Evolutionary conservation across 2,329 filamentous ascomycete species (phyloP), one percentile per base, ranked within the genome.

Genomic region (Botrytis paeoniae): DNA sequence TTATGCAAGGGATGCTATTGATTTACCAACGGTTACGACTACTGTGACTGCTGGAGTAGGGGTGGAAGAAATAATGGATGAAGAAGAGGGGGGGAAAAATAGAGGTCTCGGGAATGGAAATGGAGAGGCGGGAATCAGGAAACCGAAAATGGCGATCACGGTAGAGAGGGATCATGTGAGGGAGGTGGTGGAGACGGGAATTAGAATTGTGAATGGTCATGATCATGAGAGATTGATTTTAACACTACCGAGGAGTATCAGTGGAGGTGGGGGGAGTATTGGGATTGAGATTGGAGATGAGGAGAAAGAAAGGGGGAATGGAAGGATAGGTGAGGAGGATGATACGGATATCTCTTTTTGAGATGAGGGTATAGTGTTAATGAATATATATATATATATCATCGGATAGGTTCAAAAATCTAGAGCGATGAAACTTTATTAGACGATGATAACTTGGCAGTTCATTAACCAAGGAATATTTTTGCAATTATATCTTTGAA

Each of bases 141-240:
- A 39, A 60, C 66, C 66, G 12, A 59, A 59, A 43, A 69, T 57
- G 16, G 66, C 39, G 18, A 69, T 69, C n/a, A 60, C 37, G n/a
- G 66, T 69, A 3, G 66, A 60, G 37, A 59, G 66, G n/a, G 66
- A 69, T 60, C 51, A 70, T 35, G 35, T 61, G 39, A 60, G 54
- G 29, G 68, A 60, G 37, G 68, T 70, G 39, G 3, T 70, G 4
- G 25, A 69, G 39, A 45, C 25, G 16, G 66, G 66, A 4, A 69
- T 25, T 5, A 69, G 51, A 29, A 51, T 32, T 37, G 18, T 35
- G 18, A 39, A 61, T 43, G 41, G 22, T 9, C 43, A 7, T n/a
- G 51, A 39, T 4, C 10, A 39, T 43, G 57, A 35, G 20, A 39
- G 29, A 0, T 16, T 32, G 39, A 32, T 12, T 8, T 69, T 69